phyloP scores from a whole-genome alignment of 2,329 filamentous ascomycete genomes.

The Hypoxylon rubiginosum region DNA sequence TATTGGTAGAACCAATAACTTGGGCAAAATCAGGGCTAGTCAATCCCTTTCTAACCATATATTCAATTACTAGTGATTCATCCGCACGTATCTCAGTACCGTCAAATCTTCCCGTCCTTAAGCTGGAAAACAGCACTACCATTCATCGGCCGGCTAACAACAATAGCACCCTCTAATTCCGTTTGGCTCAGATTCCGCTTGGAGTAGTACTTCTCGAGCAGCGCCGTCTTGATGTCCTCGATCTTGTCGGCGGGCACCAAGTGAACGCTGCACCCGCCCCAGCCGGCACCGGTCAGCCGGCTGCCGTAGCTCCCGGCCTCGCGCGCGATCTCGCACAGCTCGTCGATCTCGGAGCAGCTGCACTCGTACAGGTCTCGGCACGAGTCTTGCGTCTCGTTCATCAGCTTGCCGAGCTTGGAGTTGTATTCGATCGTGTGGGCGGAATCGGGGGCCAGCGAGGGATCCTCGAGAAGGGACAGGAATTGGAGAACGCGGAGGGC shows the following conservation, averaged over 20 bases:
- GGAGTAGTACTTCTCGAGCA: constrained; percentile 85
- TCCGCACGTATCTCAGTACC: constrained; percentile 13
- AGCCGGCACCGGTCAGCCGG: constrained; percentile 91
- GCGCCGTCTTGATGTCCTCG: constrained; percentile 79
- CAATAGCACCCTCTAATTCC: constrained; percentile 82
- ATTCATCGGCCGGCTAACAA: constrained; percentile 88
- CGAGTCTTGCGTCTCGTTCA: constrained; percentile 91
- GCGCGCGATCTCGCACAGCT: constrained; percentile 84
- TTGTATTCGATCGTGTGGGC: constrained; percentile 74
- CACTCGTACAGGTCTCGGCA: constrained; percentile 92
- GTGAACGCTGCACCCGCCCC: constrained; percentile 97
- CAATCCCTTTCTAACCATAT: not conserved
- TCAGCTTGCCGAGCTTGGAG: constrained; percentile 78
- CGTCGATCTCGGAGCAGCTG: constrained; percentile 91
- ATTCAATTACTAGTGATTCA: constrained; percentile 7
- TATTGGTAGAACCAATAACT: not conserved
- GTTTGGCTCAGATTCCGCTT: constrained; percentile 75
- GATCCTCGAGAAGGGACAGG: constrained; percentile 78
- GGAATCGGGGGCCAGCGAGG: constrained; percentile 56
- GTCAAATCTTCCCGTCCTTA: constrained; percentile 50
- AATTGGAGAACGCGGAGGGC: constrained; percentile 88
- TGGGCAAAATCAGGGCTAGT: no score
- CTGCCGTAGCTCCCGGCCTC: constrained; percentile 86
- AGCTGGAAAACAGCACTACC: constrained; percentile 70
- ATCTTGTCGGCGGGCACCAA: constrained; percentile 88